Evolutionary conservation across 169 alveolate species (phyloP).

Genomic region (Toxoplasma gondii): DNA sequence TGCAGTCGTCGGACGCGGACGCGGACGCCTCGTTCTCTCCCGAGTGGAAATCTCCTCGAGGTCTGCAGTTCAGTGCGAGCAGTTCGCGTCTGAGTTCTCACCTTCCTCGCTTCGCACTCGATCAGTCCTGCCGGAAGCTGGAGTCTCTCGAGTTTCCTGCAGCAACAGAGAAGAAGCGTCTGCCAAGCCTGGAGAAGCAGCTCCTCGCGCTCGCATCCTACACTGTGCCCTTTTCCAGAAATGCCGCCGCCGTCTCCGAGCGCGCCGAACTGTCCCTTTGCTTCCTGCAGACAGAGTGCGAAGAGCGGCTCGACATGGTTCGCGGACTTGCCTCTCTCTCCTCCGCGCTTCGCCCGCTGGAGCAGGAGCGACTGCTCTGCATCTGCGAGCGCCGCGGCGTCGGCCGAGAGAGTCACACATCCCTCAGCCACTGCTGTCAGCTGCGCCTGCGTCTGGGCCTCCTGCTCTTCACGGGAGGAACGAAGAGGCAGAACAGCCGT

Average conservation of each 20-base stretch:
- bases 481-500: too few relatives aligned
- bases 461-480: not conserved
- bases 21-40: not conserved
- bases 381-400: not conserved
- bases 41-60: not conserved
- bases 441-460: not conserved
- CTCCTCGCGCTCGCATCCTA: constrained; percentile 18
- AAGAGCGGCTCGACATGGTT: not conserved
- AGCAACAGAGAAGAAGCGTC: not conserved
- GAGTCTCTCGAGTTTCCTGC: not conserved
- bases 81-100: not conserved
- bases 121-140: not conserved
- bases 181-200: constrained; percentile 21
- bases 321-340: not conserved
- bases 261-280: not conserved
- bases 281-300: not conserved
- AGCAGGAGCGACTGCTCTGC: not conserved
- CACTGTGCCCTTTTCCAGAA: not conserved
- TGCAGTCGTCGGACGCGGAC: not conserved
- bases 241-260: not conserved
- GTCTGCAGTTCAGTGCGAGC: not conserved
- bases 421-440: not conserved
- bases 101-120: constrained; percentile 20
- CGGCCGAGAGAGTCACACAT: not conserved
- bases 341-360: not conserved